A percentile compares a stretch with the other conserved stretches of the same genome.
These are phyloP conservation scores for Potentilla sterilis DNA, from an alignment of 306 rosid genomes.

Conservation along the genomic window DNA sequence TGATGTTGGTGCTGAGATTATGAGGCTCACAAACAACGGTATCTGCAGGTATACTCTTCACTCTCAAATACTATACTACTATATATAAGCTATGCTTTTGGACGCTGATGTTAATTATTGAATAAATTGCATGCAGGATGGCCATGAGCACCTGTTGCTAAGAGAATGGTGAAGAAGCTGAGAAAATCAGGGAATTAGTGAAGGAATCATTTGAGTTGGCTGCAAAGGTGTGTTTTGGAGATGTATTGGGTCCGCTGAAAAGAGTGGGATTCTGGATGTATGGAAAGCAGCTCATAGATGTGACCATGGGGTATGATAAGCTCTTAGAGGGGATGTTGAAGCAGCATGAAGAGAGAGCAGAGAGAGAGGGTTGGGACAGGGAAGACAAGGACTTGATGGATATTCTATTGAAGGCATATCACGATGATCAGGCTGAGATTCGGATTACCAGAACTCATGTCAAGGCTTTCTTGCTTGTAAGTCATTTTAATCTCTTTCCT, in stretches of 20 bases:
- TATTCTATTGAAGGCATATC: constrained; percentile 39
- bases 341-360: constrained; percentile 27
- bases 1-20: constrained; percentile 44
- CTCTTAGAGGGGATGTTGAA: constrained; percentile 45
- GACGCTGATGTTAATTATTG: neutral
- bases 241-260: constrained; percentile 50
- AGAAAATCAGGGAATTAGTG: constrained; percentile 37
- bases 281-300: constrained; percentile 44
- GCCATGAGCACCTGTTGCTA: constrained; percentile 51
- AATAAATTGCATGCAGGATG: constrained; percentile 20
- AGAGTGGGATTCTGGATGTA: constrained; percentile 42
- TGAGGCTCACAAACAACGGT: constrained; percentile 48
- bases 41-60: constrained; percentile 25
- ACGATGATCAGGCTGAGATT: constrained; percentile 46
- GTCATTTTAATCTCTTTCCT: neutral
- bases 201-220: constrained; percentile 40
- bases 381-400: constrained; percentile 32
- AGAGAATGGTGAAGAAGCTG: constrained; percentile 40
- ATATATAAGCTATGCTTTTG: neutral
- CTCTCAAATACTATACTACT: neutral
- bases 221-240: constrained; percentile 47
- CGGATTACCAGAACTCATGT: constrained; percentile 49
- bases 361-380: constrained; percentile 14
- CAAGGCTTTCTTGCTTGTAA: constrained; percentile 47
- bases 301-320: constrained; percentile 45